phyloP scores from a whole-genome alignment of 2,329 filamentous ascomycete genomes.

The Didymella segeticola region DNA sequence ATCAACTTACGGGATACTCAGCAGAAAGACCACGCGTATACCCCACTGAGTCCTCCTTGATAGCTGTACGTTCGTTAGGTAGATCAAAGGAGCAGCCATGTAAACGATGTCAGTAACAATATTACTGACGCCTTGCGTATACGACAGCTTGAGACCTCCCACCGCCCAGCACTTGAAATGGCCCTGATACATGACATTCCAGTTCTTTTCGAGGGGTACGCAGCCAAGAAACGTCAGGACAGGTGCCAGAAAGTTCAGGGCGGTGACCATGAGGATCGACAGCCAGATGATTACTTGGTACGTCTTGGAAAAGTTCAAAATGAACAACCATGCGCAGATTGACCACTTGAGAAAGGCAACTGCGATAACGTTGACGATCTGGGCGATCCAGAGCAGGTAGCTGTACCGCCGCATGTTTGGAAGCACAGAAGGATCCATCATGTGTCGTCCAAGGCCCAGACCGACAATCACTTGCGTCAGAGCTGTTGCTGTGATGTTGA shows the following conservation, averaged over 20 bases:
- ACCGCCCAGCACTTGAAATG: conserved; percentile 29
- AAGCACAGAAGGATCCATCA: conserved; percentile 28
- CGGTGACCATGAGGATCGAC: conserved; percentile 34
- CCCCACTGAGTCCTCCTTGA: conserved; percentile 33
- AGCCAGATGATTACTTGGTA: conserved; percentile 36
- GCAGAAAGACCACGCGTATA: conserved; percentile 36
- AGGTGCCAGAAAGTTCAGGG: conserved; percentile 36
- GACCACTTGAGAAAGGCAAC: conserved; percentile 39
- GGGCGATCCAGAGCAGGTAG: conserved; percentile 33
- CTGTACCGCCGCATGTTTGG: conserved; percentile 23
- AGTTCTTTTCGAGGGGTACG: conserved; percentile 33
- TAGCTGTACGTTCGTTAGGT: conserved; percentile 33
- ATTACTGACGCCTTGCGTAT: conserved; percentile 36
- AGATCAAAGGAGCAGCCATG: conserved; percentile 36
- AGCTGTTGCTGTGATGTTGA: conserved; percentile 25
- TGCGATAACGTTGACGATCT: conserved; percentile 37
- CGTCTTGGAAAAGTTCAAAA: conserved; percentile 33
- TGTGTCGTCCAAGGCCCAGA: conserved; percentile 29
- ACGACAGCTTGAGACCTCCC: conserved; percentile 25
- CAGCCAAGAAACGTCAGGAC: conserved; percentile 33
- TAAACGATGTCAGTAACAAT: conserved; percentile 38
- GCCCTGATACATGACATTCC: conserved; percentile 26
- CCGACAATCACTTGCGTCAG: conserved; percentile 20
- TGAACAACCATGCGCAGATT: conserved; percentile 38
- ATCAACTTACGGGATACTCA: conserved; percentile 35